phyloP scores from a whole-genome alignment of 805 yeast genomes.

The Ogataea paradorogensis region DNA sequence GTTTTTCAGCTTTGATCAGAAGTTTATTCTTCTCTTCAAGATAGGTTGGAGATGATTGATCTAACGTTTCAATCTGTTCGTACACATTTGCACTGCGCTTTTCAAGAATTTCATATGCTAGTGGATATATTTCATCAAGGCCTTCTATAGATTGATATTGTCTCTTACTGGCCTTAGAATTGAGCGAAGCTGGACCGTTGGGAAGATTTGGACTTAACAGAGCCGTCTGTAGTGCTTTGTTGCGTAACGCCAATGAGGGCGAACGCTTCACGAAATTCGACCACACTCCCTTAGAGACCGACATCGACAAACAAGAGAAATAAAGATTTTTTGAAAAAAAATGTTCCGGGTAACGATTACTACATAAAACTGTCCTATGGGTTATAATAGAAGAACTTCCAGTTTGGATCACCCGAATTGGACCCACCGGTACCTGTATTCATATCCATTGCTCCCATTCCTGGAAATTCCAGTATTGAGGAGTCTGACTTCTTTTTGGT shows the following conservation, averaged over 20 bases:
- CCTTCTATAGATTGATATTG: conserved; percentile 68
- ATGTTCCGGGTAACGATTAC: conserved; percentile 6
- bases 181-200: conserved; percentile 54
- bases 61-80: conserved; percentile 34
- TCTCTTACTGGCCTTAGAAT: conserved; percentile 39
- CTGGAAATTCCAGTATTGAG: conserved; percentile 1
- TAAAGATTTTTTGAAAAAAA: conserved; percentile 3
- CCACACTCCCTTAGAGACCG: conserved; percentile 36
- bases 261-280: conserved; percentile 35
- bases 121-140: conserved; percentile 67
- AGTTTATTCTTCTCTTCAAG: conserved; percentile 31
- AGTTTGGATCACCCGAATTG: conserved; percentile 10
- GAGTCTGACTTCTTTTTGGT: neutral
- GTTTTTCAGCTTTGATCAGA: conserved; percentile 59
- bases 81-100: conserved; percentile 44
- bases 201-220: conserved; percentile 34
- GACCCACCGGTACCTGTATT: neutral
- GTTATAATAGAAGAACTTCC: conserved; percentile 18
- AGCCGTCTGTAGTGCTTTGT: conserved; percentile 26
- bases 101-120: conserved; percentile 58
- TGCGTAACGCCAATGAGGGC: conserved; percentile 30
- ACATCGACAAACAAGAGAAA: conserved; percentile 6
- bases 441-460: conserved; percentile 8
- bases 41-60: conserved; percentile 17
- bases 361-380: conserved; percentile 8